Conservation (phyloP, 805 yeast genomes). For the Cyberlindnera mrakii region DNA sequence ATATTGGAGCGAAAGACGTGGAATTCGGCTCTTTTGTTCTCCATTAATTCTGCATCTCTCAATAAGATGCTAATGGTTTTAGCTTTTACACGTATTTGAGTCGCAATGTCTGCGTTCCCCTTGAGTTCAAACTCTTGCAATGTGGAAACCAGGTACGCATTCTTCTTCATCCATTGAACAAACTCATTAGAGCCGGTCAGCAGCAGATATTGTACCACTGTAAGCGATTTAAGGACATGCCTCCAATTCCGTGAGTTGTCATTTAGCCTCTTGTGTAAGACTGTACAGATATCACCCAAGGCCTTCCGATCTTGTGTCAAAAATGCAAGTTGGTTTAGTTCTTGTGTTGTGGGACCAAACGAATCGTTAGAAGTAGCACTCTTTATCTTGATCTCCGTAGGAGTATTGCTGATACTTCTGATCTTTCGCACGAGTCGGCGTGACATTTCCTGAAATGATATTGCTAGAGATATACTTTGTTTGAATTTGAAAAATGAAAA, state of each 20-base stretch:
- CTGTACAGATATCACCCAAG: conserved; percentile 32
- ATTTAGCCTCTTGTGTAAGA: conserved; percentile 35
- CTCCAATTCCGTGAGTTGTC: conserved; percentile 29
- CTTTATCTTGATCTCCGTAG: conserved; percentile 31
- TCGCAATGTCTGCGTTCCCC: conserved; percentile 22
- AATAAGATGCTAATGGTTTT: conserved; percentile 26
- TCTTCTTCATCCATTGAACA: conserved; percentile 40
- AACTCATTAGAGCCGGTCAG: conserved; percentile 50
- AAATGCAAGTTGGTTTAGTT: conserved; percentile 45
- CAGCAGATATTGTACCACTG: conserved; percentile 44
- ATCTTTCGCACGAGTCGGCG: conserved; percentile 26
- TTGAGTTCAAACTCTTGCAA: conserved; percentile 25
- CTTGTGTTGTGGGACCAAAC: conserved; percentile 51
- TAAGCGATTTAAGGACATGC: conserved; percentile 42
- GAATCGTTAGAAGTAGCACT: conserved; percentile 48
- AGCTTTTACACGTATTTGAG: conserved; percentile 34
- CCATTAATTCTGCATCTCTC: conserved; percentile 29
- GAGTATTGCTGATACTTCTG: conserved; percentile 23
- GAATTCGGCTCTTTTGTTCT: conserved; percentile 35
- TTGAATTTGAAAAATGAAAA: background rate
- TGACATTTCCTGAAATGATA: conserved; percentile 11
- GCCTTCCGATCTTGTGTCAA: conserved; percentile 37
- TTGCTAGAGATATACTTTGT: background rate
- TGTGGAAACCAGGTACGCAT: conserved; percentile 28
- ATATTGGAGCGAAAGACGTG: conserved; percentile 35